A percentile compares a stretch with the other conserved stretches of the same genome.
phyloP scores from a whole-genome alignment of 1,284 basidiomycete species.

The Papiliotrema flavescens region DNA sequence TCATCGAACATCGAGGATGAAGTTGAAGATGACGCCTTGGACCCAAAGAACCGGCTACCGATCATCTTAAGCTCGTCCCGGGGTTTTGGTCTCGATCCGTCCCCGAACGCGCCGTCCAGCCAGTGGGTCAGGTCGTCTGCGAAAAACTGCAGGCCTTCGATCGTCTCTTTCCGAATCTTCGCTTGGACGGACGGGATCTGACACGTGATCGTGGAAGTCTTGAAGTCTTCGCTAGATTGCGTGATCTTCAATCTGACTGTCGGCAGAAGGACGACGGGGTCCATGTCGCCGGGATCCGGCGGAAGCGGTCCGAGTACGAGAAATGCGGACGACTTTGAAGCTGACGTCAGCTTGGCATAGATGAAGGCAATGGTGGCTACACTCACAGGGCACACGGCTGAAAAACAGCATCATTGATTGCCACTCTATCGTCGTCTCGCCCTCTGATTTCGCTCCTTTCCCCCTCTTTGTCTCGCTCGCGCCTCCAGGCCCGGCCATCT shows the following conservation, averaged over 20 bases:
- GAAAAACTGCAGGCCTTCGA: slow-evolving; percentile 79
- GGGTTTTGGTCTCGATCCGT: slow-evolving; percentile 42
- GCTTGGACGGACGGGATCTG: slow-evolving; percentile 65
- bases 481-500: not conserved
- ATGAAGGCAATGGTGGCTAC: not conserved
- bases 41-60: slow-evolving; percentile 75
- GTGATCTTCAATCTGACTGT: slow-evolving; percentile 49
- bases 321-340: slow-evolving; percentile 35
- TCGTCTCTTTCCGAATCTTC: slow-evolving; percentile 54
- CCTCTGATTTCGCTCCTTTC: not conserved
- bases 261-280: slow-evolving; percentile 30
- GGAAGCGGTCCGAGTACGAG: slow-evolving; percentile 39
- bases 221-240: slow-evolving; percentile 8
- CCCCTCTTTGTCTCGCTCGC: not conserved
- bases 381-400: slow-evolving; percentile 34
- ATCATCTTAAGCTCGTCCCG: slow-evolving; percentile 68
- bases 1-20: slow-evolving; percentile 45
- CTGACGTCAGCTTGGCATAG: slow-evolving; percentile 18
- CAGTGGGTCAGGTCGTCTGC: slow-evolving; percentile 76
- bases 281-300: slow-evolving; percentile 32
- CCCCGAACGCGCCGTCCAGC: slow-evolving; percentile 51
- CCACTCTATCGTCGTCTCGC: slow-evolving; percentile 25
- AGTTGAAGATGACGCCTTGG: slow-evolving; percentile 52
- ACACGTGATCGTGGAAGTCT: slow-evolving; percentile 31
- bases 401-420: slow-evolving; percentile 44